Base-by-base conservation (phyloP, 208 protist species). In the Leishmania major region DNA sequence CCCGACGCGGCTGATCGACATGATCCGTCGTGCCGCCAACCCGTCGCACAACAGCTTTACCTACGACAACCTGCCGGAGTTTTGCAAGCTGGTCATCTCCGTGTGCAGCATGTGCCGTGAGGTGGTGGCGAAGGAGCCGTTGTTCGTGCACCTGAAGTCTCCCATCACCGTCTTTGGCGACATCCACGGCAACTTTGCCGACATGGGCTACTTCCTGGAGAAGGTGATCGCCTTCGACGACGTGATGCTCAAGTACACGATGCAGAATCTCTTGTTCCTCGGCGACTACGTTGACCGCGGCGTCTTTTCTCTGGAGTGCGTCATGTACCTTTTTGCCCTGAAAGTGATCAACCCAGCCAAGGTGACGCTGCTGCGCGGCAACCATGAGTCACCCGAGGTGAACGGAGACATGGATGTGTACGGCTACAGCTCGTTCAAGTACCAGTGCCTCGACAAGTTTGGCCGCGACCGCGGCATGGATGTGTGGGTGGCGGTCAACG, bases 231-330 rank as follows among this genome's bases (percentile, higher is more conserved):
- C 93, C 77, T 98, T 97, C 75, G 91, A 97, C 70, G 93, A 97
- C 80, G 87, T 97, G 69, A 97, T 95, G 94, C 89, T 97, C 77
- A 97, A 96, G 87, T 97, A 97, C 91, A 97, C 95, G 0, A 94
- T 93, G 51, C 87, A 91, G 60, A 89, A 97, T 81, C 98, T 99
- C 71, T 92, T 99, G 22, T 99, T 99, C 84, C 92, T 99, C 31
- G 99, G 96, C 35, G 98, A 99, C 88, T 99, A 99, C 89, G 99
- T 99, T 25, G 99, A 99, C 82, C 94, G 99, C 83, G 99, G 99
- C 11, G 89, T 91, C 53, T 96, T 94, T 77, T 96, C 93, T 31
- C 81, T 98, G 47, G 93, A 98, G 89, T 96, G 92, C 53, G 90
- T 98, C 40, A 94, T 97, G 91, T 95, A 96, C 72, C 85, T 98